phyloP scores from a whole-genome alignment of 805 yeast genomes.

The Clavispora phyllophila region DNA sequence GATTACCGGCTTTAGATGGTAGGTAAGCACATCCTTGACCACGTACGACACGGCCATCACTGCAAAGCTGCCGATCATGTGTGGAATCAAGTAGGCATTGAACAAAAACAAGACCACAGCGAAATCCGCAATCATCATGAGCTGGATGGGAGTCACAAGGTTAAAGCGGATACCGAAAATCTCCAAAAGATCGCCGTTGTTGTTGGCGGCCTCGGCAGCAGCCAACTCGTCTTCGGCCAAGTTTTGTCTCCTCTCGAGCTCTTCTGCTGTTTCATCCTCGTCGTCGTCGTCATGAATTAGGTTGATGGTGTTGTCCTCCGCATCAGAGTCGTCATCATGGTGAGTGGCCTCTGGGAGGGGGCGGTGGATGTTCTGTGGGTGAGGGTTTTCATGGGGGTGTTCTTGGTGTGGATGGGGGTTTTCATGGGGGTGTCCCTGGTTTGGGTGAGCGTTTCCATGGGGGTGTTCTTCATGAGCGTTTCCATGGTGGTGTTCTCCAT shows the following conservation, averaged over 20 bases:
- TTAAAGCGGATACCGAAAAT: constrained; percentile 32
- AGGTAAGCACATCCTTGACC: constrained; percentile 2
- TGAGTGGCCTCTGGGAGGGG: no score
- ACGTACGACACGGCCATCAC: constrained; percentile 1
- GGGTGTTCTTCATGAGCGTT: no score
- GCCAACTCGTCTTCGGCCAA: constrained; percentile 12
- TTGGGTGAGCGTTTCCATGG: no score
- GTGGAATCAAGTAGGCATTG: constrained; percentile 44
- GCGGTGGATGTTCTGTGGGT: background rate
- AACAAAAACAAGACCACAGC: constrained; percentile 34
- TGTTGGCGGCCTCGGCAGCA: constrained; percentile 12
- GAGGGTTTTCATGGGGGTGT: no score
- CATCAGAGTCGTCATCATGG: background rate
- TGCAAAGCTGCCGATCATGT: constrained; percentile 35
- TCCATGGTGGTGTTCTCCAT: no score
- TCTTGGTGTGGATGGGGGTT: no score
- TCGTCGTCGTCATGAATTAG: background rate
- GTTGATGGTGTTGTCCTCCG: background rate
- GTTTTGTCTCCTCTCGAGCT: constrained; percentile 10
- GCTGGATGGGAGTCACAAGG: constrained; percentile 30
- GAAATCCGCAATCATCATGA: constrained; percentile 28
- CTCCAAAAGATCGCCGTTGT: constrained; percentile 26
- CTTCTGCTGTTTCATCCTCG: constrained; percentile 11
- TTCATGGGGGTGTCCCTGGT: no score
- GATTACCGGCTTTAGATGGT: constrained; percentile 1